Conservation (phyloP, 148 eudicot species). For the Fagopyrum homotropicum region DNA sequence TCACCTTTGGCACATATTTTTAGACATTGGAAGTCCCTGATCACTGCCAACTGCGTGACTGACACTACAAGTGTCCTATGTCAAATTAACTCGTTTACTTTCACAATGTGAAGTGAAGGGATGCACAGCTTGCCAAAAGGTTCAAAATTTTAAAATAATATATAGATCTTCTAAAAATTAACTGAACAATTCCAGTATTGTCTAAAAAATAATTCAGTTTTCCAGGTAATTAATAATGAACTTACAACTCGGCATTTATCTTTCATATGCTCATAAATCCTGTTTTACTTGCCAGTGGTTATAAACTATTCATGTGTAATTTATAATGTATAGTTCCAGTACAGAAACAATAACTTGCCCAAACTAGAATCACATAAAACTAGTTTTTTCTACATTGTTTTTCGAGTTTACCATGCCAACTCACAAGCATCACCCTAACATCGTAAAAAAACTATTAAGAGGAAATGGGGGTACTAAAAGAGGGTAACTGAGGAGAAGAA, state of each 20-base stretch:
- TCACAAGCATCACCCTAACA: background rate
- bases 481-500: background rate
- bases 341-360: background rate
- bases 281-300: background rate
- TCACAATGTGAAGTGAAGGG: slow-evolving; percentile 1
- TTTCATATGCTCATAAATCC: background rate
- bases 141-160: background rate
- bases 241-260: background rate
- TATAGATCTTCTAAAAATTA: background rate
- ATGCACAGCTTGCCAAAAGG: background rate
- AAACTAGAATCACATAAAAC: background rate
- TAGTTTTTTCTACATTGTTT: background rate
- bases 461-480: background rate
- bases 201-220: background rate
- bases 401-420: background rate
- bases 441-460: background rate
- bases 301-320: background rate
- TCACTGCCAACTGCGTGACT: slow-evolving; percentile 3
- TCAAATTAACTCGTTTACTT: slow-evolving; percentile 2
- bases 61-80: background rate
- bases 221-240: background rate
- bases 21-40: slow-evolving; percentile 1
- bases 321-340: background rate
- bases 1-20: background rate
- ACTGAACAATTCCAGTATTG: background rate